These are phyloP conservation scores for Solanum piurae DNA, from an alignment of 257 asterid species.

Conservation along the genomic window DNA sequence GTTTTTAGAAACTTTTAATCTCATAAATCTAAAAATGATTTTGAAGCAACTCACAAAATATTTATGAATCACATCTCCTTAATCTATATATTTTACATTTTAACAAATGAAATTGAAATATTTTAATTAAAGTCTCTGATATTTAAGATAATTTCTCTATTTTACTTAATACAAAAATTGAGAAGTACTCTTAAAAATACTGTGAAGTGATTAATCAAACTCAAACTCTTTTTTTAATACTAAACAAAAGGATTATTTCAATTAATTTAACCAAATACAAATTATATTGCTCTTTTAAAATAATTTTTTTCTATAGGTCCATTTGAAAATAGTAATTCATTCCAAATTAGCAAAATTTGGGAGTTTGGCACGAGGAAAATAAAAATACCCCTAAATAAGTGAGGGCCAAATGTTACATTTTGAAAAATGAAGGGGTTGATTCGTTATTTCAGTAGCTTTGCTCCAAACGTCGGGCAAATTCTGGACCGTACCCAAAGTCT, in stretches of 20 bases:
- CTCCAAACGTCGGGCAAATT: not conserved
- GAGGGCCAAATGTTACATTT: not conserved
- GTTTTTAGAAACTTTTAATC: not conserved
- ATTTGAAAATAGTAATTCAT: not conserved
- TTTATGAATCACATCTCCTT: not conserved
- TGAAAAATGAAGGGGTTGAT: not conserved
- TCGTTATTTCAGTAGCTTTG: not conserved
- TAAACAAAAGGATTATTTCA: not conserved
- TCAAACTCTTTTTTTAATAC: not conserved
- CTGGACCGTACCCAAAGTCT: not conserved
- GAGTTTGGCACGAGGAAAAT: not conserved
- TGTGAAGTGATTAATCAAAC: not conserved
- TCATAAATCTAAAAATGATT: not conserved
- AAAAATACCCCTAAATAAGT: not conserved
- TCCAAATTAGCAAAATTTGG: not conserved
- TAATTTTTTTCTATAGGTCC: not conserved
- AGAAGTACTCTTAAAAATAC: not conserved
- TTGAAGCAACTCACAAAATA: too few relatives aligned
- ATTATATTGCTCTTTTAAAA: not conserved
- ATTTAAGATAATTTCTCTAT: not conserved
- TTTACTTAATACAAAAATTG: not conserved
- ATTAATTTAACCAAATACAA: not conserved
- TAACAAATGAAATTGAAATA: not conserved
- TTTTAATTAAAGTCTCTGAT: not conserved
- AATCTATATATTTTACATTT: not conserved